Evolutionary conservation across 768 basidiomycete genomes (phyloP), one percentile per base, ranked within the genome.

Genomic region (Podaxis sp.): DNA sequence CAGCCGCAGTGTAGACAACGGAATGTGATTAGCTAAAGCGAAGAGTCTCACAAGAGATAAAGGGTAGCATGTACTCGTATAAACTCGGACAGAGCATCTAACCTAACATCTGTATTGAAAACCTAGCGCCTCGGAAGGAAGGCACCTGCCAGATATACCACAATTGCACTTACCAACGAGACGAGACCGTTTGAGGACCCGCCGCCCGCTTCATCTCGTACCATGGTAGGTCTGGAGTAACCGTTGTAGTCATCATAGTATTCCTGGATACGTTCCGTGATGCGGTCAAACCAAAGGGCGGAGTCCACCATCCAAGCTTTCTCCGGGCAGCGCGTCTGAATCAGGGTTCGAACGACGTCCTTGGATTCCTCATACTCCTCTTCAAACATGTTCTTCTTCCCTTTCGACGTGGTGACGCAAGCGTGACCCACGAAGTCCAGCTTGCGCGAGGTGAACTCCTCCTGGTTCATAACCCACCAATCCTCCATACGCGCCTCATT

Each of bases 401-500:
- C 78, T 26, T 68, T 72, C 2, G 65, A 75, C 2, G 77, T 74
- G 4, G 63, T 63, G 4, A 67, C 59, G 26, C 68, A 66, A 3
- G 61, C 65, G 26, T 63, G 57, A 1, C 56, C 63, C 0, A 62
- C 22, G 39, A 67, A 65, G 17, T 13, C 13, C 42, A 67, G 39
- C 9, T 52, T 48, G 12, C 60, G 46, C 2, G 12, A 42, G 0
- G 44, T 52, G 19, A 66, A 64, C 19, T 67, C 64, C 19, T 49
- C 28, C 8, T 11, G 54, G 30, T 67, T 67, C 8, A 19, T 17
- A 5, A 26, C 40, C 61, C 65, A 65, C 65, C 61, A 66, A 30
- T 57, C 58, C 26, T 67, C 66, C 62, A 65, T 63, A 17, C 9
- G 9, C 3, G 22, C 40, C 22, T 66, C 65, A n/a, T 66, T 59